Percentiles rank a stretch among this genome's conserved stretches.
Conservation (phyloP, 2,329 filamentous ascomycete genomes). For the Cordyceps farinosa region DNA sequence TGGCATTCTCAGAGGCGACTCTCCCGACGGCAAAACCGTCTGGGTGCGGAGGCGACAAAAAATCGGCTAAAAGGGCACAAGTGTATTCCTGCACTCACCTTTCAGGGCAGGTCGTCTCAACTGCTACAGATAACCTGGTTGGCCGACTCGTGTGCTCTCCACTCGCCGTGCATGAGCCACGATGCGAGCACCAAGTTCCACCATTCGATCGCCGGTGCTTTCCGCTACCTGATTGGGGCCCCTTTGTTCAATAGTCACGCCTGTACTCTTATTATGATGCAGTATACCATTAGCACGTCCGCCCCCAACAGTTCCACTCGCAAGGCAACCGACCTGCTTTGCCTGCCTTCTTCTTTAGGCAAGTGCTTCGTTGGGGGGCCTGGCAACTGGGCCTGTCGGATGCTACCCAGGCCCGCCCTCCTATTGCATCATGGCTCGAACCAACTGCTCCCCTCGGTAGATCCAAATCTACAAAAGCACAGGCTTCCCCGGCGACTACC, state of each 20-base stretch:
- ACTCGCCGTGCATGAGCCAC: neutral
- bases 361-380: slow-evolving; percentile 2
- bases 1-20: neutral
- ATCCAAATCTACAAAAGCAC: neutral
- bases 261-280: neutral
- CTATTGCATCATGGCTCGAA: neutral
- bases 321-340: slow-evolving; percentile 1
- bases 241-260: neutral
- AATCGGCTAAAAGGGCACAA: slow-evolving; percentile 12
- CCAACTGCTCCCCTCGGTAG: neutral
- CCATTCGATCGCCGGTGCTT: slow-evolving; percentile 1
- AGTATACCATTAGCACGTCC: neutral
- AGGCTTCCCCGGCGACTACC: neutral
- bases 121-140: neutral
- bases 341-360: slow-evolving; percentile 10
- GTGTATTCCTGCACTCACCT: no score
- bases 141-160: neutral
- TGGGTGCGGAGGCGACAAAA: slow-evolving; percentile 18
- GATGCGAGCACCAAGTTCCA: slow-evolving; percentile 5
- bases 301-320: neutral
- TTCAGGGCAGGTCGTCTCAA: neutral
- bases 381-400: neutral
- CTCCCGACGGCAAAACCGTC: slow-evolving; percentile 1
- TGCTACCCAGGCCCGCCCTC: slow-evolving; percentile 1
- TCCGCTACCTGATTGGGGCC: neutral